Evolutionary conservation across 495 filamentous ascomycete species (phyloP).

Genomic region (Tuber brumale): DNA sequence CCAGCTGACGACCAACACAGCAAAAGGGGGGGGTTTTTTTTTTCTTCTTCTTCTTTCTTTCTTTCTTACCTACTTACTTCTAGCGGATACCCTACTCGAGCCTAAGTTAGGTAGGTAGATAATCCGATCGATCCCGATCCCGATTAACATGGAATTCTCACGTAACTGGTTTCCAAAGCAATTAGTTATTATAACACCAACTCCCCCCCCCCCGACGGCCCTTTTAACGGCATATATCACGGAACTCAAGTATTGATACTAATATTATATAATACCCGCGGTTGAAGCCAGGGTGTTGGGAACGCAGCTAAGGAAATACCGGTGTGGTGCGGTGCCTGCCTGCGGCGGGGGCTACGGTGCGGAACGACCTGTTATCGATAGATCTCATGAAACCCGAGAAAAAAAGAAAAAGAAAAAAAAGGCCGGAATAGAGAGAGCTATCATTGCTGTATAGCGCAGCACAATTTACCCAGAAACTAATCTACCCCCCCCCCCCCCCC

Average conservation of each 20-base stretch:
- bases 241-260: neutral
- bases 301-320: neutral
- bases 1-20: neutral
- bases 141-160: neutral
- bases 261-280: neutral
- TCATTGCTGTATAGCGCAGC: neutral
- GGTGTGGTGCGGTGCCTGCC: too few relatives aligned
- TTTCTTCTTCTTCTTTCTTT: neutral
- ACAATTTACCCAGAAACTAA: neutral
- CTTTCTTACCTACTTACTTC: too few relatives aligned
- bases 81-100: neutral
- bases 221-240: too few relatives aligned
- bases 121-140: constrained; percentile 4
- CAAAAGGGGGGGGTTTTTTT: neutral
- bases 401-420: too few relatives aligned
- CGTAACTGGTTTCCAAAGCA: neutral
- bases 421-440: neutral
- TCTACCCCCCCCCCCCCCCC: too few relatives aligned
- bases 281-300: neutral
- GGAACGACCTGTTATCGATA: neutral
- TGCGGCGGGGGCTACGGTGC: too few relatives aligned
- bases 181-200: neutral
- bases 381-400: neutral
- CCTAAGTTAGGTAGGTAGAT: too few relatives aligned
- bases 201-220: neutral